Evolutionary conservation across 768 basidiomycete species (phyloP).

Genomic region (Termitomyces sp.): DNA sequence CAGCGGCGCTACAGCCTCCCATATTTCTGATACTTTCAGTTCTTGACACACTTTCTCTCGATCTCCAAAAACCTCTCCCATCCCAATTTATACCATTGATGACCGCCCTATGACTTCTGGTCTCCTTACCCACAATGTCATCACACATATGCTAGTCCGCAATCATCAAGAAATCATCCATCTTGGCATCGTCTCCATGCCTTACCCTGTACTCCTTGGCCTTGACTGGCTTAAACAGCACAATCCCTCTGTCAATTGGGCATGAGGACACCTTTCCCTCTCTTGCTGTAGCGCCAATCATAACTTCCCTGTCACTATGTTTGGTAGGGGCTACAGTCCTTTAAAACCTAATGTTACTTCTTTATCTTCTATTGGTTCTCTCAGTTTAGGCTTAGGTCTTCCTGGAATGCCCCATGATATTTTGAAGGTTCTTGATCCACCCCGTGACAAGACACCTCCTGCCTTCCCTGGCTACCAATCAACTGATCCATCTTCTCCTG

Average conservation of each 20-base stretch:
- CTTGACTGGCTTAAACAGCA: constrained; percentile 31
- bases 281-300: background rate
- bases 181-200: constrained; percentile 26
- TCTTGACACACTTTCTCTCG: too few relatives aligned
- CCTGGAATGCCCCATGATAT: background rate
- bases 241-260: constrained; percentile 32
- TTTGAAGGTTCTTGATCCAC: background rate
- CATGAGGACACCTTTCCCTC: background rate
- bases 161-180: constrained; percentile 14
- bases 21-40: too few relatives aligned
- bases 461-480: too few relatives aligned
- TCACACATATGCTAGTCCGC: too few relatives aligned
- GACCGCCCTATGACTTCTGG: too few relatives aligned
- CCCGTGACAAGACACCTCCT: background rate
- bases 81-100: too few relatives aligned
- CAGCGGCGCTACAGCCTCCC: too few relatives aligned
- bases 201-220: constrained; percentile 30
- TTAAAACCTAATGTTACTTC: background rate
- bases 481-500: too few relatives aligned
- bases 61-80: too few relatives aligned
- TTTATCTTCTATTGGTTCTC: background rate
- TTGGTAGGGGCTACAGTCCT: background rate
- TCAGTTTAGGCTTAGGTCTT: background rate
- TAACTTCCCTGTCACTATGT: background rate
- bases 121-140: too few relatives aligned